phyloP scores from a whole-genome alignment of 805 yeast species.

The Candida germanica region DNA sequence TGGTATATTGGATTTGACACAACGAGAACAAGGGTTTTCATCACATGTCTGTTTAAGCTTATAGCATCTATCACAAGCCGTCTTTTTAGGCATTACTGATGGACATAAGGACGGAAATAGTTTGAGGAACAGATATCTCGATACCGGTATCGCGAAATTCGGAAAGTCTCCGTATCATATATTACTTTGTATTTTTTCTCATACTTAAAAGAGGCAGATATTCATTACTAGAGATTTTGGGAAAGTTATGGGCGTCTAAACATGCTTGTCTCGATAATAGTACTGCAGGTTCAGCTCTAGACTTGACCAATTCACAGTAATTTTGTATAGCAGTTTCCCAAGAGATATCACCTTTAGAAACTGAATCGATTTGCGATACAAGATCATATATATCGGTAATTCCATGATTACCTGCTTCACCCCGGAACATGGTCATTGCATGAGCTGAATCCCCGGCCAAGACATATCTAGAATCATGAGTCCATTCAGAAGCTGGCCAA shows the following conservation, averaged over 20 bases:
- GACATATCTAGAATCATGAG: conserved; percentile 8
- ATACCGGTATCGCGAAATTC: no score
- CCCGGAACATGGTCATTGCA: conserved; percentile 21
- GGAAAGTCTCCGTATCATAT: no score
- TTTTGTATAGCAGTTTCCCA: conserved; percentile 13
- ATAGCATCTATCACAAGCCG: conserved; percentile 27
- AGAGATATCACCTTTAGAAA: conserved; percentile 3
- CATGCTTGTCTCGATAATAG: conserved; percentile 23
- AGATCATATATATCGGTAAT: conserved; percentile 16
- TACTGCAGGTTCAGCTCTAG: conserved; percentile 18
- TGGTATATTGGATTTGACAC: conserved; percentile 15
- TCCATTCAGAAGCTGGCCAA: conserved; percentile 18
- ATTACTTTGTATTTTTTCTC: conserved; percentile 12
- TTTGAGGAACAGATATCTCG: no score
- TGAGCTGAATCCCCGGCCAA: conserved; percentile 20
- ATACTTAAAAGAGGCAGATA: conserved; percentile 17
- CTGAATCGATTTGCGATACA: conserved; percentile 12
- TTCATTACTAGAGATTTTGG: conserved; percentile 11
- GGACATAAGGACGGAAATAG: no score
- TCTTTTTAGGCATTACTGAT: conserved; percentile 1
- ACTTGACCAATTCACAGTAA: conserved; percentile 12
- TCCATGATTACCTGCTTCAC: conserved; percentile 20
- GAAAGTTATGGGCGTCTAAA: conserved; percentile 23
- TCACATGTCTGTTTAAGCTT: conserved; percentile 21
- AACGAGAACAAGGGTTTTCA: conserved; percentile 15